Base-by-base conservation (phyloP, 305 asterid species). In the Fraxinus angustifolia region DNA sequence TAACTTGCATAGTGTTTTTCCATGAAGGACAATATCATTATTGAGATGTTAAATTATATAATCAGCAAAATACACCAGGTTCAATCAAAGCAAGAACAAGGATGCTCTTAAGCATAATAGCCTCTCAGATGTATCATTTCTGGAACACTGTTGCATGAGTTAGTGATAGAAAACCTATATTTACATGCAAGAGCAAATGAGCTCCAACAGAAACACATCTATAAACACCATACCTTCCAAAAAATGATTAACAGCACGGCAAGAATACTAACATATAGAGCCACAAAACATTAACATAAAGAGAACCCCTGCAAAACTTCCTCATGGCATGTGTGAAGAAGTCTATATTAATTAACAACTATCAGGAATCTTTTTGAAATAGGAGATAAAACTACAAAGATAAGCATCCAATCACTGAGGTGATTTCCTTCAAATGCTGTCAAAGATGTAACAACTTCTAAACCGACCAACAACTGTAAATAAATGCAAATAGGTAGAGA, bases 221-320 rank as follows among this genome's bases (percentile, higher is more conserved):
- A 79, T 30, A 23, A 48, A 75, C 79, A 79, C 80, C 88, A 80
- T 81, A 86, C 90, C 91, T 86, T 88, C 68, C 21, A 75, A 34
- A 38, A 79, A 82, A 82, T 56, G 81, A 79, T 48, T 30, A 58
- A 77, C 23, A 30, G 78, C 77, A 14, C 78, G 58, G 76, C 19
- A 79, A 81, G 79, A 60, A 77, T 11, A 62, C 42, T 16, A 78
- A 73, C 76, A 45, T 42, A 58, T 50, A 79, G 36, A 79, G 73
- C 88, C 84, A 75, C 80, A 73, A 82, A 81, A 80, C 56, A 79
- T 40, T 70, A 83, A 50, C 38, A 83, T 48, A 75, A 82, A 78
- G 78, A 82, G 30, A 79, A 45, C 68, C 83, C 83, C 87, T 78
- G 90, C 80, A 82, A 50, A 79, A 81, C 85, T 88, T 72, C 60